Conservation (phyloP, 208 protist species). For the Trypanosoma brucei region DNA sequence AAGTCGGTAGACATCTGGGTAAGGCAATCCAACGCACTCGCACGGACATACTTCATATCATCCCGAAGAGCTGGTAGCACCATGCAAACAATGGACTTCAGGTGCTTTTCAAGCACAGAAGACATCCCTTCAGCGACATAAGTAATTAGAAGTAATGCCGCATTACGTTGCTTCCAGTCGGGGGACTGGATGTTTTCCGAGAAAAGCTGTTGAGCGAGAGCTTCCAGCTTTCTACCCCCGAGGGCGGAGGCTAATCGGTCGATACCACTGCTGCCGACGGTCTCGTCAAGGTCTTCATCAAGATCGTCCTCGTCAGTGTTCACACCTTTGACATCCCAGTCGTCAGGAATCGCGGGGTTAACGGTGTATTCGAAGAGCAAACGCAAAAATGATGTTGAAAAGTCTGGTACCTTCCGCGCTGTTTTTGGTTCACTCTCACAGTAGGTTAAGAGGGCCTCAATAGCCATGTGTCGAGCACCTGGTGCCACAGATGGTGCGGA, state of each 20-base stretch:
- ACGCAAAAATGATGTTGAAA: slow-evolving; percentile 72
- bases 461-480: slow-evolving; percentile 67
- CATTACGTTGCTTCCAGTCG: slow-evolving; percentile 74
- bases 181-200: slow-evolving; percentile 54
- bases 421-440: slow-evolving; percentile 78
- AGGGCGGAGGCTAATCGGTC: slow-evolving; percentile 74
- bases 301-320: slow-evolving; percentile 61
- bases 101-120: slow-evolving; percentile 50
- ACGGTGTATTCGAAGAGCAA: slow-evolving; percentile 85
- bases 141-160: slow-evolving; percentile 67
- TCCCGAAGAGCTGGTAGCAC: slow-evolving; percentile 52
- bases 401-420: slow-evolving; percentile 74
- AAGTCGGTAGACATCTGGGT: slow-evolving; percentile 75
- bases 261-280: slow-evolving; percentile 61
- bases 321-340: slow-evolving; percentile 63
- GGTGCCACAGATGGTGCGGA: slow-evolving; percentile 40
- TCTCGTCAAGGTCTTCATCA: slow-evolving; percentile 55
- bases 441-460: slow-evolving; percentile 76
- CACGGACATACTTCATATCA: slow-evolving; percentile 77
- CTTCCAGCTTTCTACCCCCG: slow-evolving; percentile 73
- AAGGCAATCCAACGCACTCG: slow-evolving; percentile 62
- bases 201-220: slow-evolving; percentile 63
- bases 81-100: slow-evolving; percentile 42
- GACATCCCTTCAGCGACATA: slow-evolving; percentile 70
- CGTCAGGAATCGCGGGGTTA: slow-evolving; percentile 44